These are phyloP conservation scores for Tuber microsphaerosporum DNA, from an alignment of 495 filamentous ascomycete species.

Conservation along the genomic window DNA sequence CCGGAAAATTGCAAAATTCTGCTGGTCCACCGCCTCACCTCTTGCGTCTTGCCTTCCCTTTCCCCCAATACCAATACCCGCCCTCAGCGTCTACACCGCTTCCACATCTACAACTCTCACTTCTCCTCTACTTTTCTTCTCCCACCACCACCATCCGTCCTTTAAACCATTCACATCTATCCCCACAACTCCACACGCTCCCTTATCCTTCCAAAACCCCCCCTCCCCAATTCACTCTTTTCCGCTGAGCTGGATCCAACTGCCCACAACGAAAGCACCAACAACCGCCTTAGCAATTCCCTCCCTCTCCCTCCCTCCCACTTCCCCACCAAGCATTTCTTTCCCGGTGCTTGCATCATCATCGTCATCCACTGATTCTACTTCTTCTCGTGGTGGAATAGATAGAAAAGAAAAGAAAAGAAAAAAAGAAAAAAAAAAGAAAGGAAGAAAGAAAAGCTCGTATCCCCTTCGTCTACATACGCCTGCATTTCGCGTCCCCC, in stretches of 20 bases:
- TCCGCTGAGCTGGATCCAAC: constrained; percentile 4
- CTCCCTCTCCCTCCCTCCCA: constrained; percentile 7
- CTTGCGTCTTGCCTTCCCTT: constrained; percentile 16
- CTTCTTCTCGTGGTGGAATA: not conserved
- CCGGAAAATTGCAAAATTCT: constrained; percentile 9
- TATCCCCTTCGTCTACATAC: not conserved
- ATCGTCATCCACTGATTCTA: not conserved
- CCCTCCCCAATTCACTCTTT: constrained; percentile 4
- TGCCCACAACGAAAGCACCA: not conserved
- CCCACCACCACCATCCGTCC: not conserved
- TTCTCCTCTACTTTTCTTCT: constrained; percentile 2
- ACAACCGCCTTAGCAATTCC: constrained; percentile 9
- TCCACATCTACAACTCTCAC: constrained; percentile 22
- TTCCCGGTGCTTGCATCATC: not conserved
- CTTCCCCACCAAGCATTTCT: constrained; percentile 9
- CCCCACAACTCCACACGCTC: constrained; percentile 9
- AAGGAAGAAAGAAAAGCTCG: not conserved
- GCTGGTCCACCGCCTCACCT: constrained; percentile 4
- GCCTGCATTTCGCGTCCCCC: not conserved
- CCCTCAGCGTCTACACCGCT: constrained; percentile 36
- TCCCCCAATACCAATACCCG: constrained; percentile 28
- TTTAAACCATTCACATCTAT: not conserved
- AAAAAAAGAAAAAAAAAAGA: too few species aligned
- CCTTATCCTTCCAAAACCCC: constrained; percentile 10
- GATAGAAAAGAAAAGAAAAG: not conserved